Evolutionary conservation across 1,139 yeast species (phyloP).

Genomic region (Debaryomyces sp.): DNA sequence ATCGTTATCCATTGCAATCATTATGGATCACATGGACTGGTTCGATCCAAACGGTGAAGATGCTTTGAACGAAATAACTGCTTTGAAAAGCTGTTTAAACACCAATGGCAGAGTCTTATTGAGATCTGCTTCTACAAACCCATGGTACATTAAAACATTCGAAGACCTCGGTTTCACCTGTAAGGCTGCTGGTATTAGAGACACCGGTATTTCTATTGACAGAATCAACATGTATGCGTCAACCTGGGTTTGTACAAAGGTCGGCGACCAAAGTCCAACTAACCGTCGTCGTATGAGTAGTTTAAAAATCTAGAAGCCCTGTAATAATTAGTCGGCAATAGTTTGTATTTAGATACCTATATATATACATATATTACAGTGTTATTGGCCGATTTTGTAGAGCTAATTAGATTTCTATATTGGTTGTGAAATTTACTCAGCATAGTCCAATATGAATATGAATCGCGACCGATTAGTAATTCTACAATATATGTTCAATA

Average conservation of each 20-base stretch:
- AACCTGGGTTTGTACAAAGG: constrained; percentile 78
- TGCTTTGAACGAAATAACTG: constrained; percentile 66
- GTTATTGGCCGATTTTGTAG: background rate
- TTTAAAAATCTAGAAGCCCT: constrained; percentile 30
- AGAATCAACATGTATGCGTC: constrained; percentile 87
- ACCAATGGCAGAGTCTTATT: constrained; percentile 75
- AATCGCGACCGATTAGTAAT: constrained; percentile 1
- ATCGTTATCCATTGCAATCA: constrained; percentile 73
- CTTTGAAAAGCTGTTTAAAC: constrained; percentile 63
- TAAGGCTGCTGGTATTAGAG: constrained; percentile 68
- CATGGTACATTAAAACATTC: constrained; percentile 77
- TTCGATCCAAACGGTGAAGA: constrained; percentile 67
- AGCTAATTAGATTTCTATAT: background rate
- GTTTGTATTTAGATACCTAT: background rate
- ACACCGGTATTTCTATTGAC: constrained; percentile 66
- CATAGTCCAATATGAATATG: background rate
- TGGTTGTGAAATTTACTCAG: background rate
- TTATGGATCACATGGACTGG: constrained; percentile 96
- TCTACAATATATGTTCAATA: background rate
- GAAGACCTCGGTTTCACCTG: constrained; percentile 69
- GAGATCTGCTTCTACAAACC: constrained; percentile 65
- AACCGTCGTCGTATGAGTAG: constrained; percentile 41
- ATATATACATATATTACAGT: background rate
- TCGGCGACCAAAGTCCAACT: constrained; percentile 13
- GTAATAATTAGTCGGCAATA: background rate